phyloP scores from a whole-genome alignment of 2,329 filamentous ascomycete species.

The Claviceps purpurea region DNA sequence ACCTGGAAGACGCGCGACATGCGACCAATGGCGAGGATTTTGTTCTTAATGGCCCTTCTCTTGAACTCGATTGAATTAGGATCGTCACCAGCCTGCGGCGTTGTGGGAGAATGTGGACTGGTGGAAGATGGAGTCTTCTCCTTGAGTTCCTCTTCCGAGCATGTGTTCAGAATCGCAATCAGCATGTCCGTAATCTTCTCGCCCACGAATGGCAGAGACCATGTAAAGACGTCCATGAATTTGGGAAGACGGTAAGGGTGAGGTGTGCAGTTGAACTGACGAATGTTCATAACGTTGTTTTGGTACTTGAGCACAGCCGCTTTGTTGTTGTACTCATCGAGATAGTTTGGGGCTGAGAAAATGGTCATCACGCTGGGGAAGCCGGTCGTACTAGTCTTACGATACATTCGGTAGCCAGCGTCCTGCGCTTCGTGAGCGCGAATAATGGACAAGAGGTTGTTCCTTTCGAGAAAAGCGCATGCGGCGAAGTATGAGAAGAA shows the following conservation, averaged over 20 bases:
- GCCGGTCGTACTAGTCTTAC: conserved; percentile 93
- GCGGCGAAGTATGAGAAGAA: conserved; percentile 98
- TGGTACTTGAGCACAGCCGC: conserved; percentile 97
- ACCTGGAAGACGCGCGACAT: conserved; percentile 98
- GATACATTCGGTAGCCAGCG: conserved; percentile 97
- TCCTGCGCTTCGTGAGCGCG: conserved; percentile 97
- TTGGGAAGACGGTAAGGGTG: conserved; percentile 99
- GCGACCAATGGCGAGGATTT: conserved; percentile 93
- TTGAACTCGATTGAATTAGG: conserved; percentile 87
- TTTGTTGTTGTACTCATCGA: conserved; percentile 99
- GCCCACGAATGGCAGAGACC: conserved; percentile 95
- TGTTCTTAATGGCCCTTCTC: conserved; percentile 97
- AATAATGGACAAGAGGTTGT: conserved; percentile 93
- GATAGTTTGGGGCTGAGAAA: conserved; percentile 96
- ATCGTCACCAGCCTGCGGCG: conserved; percentile 39
- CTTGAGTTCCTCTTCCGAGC: conserved; percentile 96
- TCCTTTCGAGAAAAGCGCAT: conserved; percentile 96
- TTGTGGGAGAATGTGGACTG: conserved; percentile 48
- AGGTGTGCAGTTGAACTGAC: conserved; percentile 98
- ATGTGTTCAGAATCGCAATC: conserved; percentile 94
- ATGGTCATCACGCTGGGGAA: conserved; percentile 99
- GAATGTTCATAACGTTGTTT: conserved; percentile 99
- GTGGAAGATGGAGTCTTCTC: conserved; percentile 59
- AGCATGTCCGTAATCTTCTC: conserved; percentile 99
- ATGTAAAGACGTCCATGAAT: conserved; percentile 99